A percentile compares a stretch with the other conserved stretches of the same genome.
Evolutionary conservation across 1,284 basidiomycete genomes (phyloP).

Genomic region (Leucoagaricus sp.): DNA sequence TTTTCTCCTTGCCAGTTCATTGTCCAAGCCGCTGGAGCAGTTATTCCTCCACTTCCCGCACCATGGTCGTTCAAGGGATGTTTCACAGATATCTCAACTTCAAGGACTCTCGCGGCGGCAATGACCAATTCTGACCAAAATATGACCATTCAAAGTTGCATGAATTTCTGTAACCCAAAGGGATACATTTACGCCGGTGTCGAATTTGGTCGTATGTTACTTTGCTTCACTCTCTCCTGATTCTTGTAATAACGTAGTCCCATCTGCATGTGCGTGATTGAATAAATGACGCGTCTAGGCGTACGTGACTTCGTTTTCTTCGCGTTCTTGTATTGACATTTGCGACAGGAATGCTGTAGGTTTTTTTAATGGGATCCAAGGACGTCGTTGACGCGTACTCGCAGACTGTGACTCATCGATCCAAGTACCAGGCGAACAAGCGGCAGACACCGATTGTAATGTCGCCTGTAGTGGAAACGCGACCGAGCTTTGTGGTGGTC

Average conservation of each 20-base stretch:
- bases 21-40: not conserved
- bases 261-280: too few species aligned
- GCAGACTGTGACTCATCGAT: slow-evolving; percentile 43
- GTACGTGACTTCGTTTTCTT: slow-evolving; percentile 4
- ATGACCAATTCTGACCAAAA: slow-evolving; percentile 20
- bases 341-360: slow-evolving; percentile 41
- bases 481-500: slow-evolving; percentile 38
- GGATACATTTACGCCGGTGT: slow-evolving; percentile 35
- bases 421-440: slow-evolving; percentile 34
- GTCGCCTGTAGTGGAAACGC: slow-evolving; percentile 37
- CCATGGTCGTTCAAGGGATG: slow-evolving; percentile 30
- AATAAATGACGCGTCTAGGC: slow-evolving; percentile 11
- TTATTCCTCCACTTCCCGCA: slow-evolving; percentile 9
- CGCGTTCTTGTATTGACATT: not conserved
- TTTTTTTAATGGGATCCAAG: slow-evolving; percentile 7
- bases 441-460: slow-evolving; percentile 34
- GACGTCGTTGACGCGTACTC: slow-evolving; percentile 2
- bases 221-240: too few species aligned
- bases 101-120: slow-evolving; percentile 17
- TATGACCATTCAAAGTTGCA: slow-evolving; percentile 37
- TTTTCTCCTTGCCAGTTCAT: not conserved
- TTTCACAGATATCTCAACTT: slow-evolving; percentile 23
- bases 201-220: slow-evolving; percentile 38
- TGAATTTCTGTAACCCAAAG: slow-evolving; percentile 29
- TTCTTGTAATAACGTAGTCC: too few species aligned